Evolutionary conservation across 202 grass and related monocot species (phyloP).

Genomic region (Musa balbisiana): DNA sequence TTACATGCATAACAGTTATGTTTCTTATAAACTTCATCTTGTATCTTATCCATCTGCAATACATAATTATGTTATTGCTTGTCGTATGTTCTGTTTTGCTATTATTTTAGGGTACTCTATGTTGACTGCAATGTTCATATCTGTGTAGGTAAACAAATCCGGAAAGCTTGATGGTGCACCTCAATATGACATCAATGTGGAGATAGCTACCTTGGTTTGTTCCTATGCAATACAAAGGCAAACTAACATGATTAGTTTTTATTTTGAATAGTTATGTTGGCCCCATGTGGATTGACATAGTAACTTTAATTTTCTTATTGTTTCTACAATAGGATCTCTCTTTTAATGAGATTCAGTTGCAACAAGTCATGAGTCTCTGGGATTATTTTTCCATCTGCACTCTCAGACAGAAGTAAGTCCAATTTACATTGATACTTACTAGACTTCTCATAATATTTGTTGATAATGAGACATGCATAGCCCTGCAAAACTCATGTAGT

Average conservation of each 20-base stretch:
- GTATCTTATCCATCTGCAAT: background rate
- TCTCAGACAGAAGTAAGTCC: constrained; percentile 67
- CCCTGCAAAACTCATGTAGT: background rate
- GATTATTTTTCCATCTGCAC: constrained; percentile 83
- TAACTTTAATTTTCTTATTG: constrained; percentile 24
- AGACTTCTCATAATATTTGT: background rate
- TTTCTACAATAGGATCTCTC: constrained; percentile 39
- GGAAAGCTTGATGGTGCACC: constrained; percentile 73
- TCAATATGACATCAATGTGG: constrained; percentile 71
- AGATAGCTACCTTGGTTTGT: constrained; percentile 82
- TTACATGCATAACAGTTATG: no score
- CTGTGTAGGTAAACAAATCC: constrained; percentile 61
- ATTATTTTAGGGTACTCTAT: constrained; percentile 12
- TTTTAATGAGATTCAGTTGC: constrained; percentile 67
- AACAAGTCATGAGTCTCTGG: constrained; percentile 64
- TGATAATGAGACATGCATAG: background rate
- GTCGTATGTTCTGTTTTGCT: constrained; percentile 2
- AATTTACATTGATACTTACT: background rate
- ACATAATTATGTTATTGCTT: constrained; percentile 13
- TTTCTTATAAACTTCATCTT: background rate
- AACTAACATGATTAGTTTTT: constrained; percentile 18
- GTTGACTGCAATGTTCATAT: constrained; percentile 16
- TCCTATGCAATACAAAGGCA: constrained; percentile 20
- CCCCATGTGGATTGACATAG: constrained; percentile 18
- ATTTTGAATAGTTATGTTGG: background rate